Evolutionary conservation across 2,329 filamentous ascomycete species (phyloP).

Genomic region (Pyricularia pennisetigena): DNA sequence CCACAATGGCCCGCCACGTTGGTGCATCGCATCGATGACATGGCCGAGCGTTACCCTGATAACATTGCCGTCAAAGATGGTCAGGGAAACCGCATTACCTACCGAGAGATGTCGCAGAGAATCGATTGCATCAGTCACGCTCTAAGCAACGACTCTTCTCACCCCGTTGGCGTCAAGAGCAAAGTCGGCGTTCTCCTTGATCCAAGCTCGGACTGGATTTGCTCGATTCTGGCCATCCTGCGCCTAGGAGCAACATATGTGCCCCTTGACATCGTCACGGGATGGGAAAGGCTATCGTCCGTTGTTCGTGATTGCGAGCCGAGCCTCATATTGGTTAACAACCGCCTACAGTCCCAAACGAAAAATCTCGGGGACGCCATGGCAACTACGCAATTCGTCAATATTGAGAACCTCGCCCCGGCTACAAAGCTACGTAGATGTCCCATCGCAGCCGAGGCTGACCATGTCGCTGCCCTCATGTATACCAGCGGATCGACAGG

Average conservation of each 20-base stretch:
- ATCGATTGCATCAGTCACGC: background rate
- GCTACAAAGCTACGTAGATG: conserved; percentile 19
- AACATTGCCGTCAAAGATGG: conserved; percentile 12
- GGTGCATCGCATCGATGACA: conserved; percentile 23
- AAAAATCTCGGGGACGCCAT: conserved; percentile 12
- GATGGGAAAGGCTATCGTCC: background rate
- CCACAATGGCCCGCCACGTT: conserved; percentile 23
- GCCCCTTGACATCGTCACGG: background rate
- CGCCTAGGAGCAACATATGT: background rate
- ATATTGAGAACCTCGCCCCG: conserved; percentile 25
- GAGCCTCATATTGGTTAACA: background rate
- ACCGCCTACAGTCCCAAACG: background rate
- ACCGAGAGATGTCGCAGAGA: conserved; percentile 18
- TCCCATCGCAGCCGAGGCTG: background rate
- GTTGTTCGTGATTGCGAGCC: background rate
- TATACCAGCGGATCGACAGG: conserved; percentile 23
- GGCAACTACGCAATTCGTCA: conserved; percentile 20
- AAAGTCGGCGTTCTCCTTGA: background rate
- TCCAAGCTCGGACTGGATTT: background rate
- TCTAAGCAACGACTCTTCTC: background rate
- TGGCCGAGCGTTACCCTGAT: conserved; percentile 13
- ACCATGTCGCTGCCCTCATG: conserved; percentile 15
- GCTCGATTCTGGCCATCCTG: background rate
- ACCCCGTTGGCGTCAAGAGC: background rate
- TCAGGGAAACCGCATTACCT: conserved; percentile 18